Evolutionary conservation across 352 stramenopile species (phyloP), one percentile per base, ranked within the genome.

Genomic region (Phytophthora quininea): DNA sequence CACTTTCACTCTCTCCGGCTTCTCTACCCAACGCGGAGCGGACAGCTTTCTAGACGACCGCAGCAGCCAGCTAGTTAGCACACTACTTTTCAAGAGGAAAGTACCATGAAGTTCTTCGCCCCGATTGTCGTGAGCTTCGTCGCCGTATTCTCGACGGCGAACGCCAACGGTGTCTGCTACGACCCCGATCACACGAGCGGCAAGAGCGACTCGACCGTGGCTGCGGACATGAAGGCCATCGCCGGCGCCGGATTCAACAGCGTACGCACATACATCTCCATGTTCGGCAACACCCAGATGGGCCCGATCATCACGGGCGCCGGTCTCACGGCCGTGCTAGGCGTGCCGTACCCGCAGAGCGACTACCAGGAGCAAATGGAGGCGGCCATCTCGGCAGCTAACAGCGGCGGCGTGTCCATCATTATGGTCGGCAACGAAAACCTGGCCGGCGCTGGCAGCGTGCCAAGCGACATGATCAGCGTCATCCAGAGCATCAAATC

Each of bases 371-470:
- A 71, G 14, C 81, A 92, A 46, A 71, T 80, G 48, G 46, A 58
- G 24, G 69, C 73, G 8, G 81, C 83, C 15, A 70, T 89, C 47
- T 43, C 48, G 12, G 76, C 81, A 0, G 78, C 81, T 29, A 77
- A 79, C 29, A 71, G 48, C 15, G 76, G 79, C 43, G 74, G 66
- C 42, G 80, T 92, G 10, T 64, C 71, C 54, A 74, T 73, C 69
- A 84, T 92, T 52, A 86, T 92, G 58, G 74, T 90, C 30, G 83
- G 81, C 19, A 92, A 92, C 57, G 83, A 92, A 69, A 90, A 92
- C 76, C 61, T 89, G 54, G 75, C 63, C 1, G 54, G 58, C 8
- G 47, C 53, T 19, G 42, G 30, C 15, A 74, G 59, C 29, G 73
- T 86, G 12, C 77, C 79, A 1, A 66, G 63, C 9, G 71, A 55